Conservation (phyloP, 2,329 filamentous ascomycete species). For the Aureobasidium sp. region DNA sequence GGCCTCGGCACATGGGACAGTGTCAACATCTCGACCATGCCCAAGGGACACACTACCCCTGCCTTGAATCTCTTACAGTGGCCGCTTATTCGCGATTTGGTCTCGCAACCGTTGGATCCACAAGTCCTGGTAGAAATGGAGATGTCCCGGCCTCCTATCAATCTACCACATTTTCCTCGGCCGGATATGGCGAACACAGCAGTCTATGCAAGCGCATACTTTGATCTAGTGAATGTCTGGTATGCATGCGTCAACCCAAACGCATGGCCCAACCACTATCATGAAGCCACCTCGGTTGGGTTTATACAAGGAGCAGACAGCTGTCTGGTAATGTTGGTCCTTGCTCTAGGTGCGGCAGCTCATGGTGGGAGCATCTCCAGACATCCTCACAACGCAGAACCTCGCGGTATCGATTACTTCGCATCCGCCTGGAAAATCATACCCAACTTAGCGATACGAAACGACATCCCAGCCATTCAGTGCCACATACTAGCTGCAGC, state of each 20-base stretch:
- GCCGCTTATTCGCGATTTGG: conserved; percentile 70
- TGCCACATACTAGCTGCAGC: conserved; percentile 74
- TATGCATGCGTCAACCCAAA: conserved; percentile 80
- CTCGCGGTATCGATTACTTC: conserved; percentile 71
- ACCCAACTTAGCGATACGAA: conserved; percentile 70
- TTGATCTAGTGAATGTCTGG: conserved; percentile 74
- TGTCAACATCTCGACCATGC: conserved; percentile 75
- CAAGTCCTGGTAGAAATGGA: conserved; percentile 73
- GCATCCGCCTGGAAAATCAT: conserved; percentile 71
- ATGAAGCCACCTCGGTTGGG: conserved; percentile 63
- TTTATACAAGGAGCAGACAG: conserved; percentile 74
- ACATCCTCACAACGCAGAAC: conserved; percentile 58
- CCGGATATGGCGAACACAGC: conserved; percentile 67
- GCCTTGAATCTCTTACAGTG: conserved; percentile 71
- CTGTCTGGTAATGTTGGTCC: conserved; percentile 70
- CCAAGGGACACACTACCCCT: conserved; percentile 73
- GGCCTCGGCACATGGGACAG: conserved; percentile 64
- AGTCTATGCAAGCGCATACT: conserved; percentile 70
- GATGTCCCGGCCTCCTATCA: conserved; percentile 68
- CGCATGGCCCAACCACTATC: conserved; percentile 69
- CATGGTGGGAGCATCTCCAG: conserved; percentile 67
- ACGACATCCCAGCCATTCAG: conserved; percentile 68
- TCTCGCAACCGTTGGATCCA: conserved; percentile 68
- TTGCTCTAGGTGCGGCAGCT: conserved; percentile 69
- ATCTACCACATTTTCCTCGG: conserved; percentile 48